These are phyloP conservation scores for Salvia hispanica DNA, from an alignment of 257 asterid species.

Conservation along the genomic window DNA sequence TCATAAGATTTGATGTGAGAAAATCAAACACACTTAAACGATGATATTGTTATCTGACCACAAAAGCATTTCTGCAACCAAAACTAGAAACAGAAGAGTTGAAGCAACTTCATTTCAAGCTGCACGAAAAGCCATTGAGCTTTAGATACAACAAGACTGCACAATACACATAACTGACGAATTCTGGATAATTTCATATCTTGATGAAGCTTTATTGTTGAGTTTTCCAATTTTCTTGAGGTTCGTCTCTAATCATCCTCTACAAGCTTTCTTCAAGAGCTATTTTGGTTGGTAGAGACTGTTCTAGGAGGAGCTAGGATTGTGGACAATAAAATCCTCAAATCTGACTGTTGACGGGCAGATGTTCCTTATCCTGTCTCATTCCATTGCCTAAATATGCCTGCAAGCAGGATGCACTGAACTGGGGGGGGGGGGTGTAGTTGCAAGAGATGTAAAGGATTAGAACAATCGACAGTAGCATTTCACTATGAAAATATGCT, in stretches of 20 bases:
- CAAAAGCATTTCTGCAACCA: neutral
- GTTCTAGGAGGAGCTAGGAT: conserved; percentile 11
- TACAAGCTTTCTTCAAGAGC: conserved; percentile 27
- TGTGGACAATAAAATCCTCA: conserved; percentile 16
- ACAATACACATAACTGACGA: neutral
- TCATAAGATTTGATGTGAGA: conserved; percentile 17
- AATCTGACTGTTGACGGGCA: neutral
- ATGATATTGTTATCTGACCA: too few species aligned
- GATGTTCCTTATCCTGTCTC: conserved; percentile 14
- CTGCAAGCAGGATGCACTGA: conserved; percentile 23
- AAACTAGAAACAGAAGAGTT: neutral
- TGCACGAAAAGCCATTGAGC: neutral
- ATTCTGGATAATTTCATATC: conserved; percentile 16
- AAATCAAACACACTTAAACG: neutral
- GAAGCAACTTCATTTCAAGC: conserved; percentile 8
- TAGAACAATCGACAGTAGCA: neutral
- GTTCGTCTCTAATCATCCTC: conserved; percentile 29
- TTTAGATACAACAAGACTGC: neutral
- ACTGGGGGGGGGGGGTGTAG: conserved; percentile 33
- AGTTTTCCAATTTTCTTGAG: conserved; percentile 4
- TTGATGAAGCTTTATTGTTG: conserved; percentile 19
- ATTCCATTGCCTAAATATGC: conserved; percentile 20
- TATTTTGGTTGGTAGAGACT: conserved; percentile 24
- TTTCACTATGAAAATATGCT: neutral
- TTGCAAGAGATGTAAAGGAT: conserved; percentile 13